These are phyloP conservation scores for Arctium lappa DNA, from an alignment of 129 eudicot species.

Conservation along the genomic window DNA sequence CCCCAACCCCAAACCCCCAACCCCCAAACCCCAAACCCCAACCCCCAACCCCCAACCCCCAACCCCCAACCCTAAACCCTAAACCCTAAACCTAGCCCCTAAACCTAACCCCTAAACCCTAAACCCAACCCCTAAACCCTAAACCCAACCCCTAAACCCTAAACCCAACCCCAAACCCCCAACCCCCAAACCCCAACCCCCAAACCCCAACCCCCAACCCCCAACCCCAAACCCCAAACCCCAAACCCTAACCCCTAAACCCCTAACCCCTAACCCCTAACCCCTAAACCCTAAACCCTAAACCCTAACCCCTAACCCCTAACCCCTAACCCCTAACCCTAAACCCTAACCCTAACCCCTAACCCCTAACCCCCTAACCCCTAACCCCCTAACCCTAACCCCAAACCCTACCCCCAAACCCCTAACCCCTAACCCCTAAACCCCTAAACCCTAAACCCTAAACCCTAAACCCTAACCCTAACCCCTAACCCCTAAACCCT, in stretches of 20 bases:
- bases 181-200: not conserved
- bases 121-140: not conserved
- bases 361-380: conserved; percentile 1
- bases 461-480: conserved; percentile 12
- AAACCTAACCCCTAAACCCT: not conserved
- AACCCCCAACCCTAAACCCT: conserved; percentile 9
- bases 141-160: not conserved
- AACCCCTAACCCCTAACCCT: conserved; percentile 21
- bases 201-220: not conserved
- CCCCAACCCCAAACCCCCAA: not conserved
- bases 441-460: conserved; percentile 7
- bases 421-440: not conserved
- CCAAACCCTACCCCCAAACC: too few relatives aligned
- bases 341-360: conserved; percentile 3
- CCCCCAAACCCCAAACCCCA: too few relatives aligned
- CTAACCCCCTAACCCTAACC: conserved; percentile 14
- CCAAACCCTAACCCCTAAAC: not conserved
- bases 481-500: conserved; percentile 28
- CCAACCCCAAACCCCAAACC: not conserved
- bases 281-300: conserved; percentile 1
- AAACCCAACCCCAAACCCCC: not conserved
- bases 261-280: not conserved
- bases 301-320: conserved; percentile 14
- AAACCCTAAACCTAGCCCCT: not conserved
- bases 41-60: not conserved